Evolutionary conservation across 495 filamentous ascomycete species (phyloP).

Genomic region (Polyplosphaeria fusca): DNA sequence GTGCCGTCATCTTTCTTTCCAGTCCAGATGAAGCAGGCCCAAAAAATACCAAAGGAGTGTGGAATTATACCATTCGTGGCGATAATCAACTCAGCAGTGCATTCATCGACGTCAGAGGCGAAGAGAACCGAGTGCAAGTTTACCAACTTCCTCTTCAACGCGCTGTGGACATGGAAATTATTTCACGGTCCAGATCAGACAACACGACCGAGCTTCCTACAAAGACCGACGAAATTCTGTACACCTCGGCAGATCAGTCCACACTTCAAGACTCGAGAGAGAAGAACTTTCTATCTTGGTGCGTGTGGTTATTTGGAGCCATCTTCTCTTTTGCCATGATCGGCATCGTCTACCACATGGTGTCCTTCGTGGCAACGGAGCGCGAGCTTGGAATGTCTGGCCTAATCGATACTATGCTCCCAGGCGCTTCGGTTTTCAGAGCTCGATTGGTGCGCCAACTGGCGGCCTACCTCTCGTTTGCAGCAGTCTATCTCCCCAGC

Average conservation of each 20-base stretch:
- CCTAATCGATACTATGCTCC: slow-evolving; percentile 78
- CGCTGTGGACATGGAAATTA: slow-evolving; percentile 60
- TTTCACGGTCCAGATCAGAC: slow-evolving; percentile 23
- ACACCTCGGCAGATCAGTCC: slow-evolving; percentile 61
- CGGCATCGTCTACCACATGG: slow-evolving; percentile 62
- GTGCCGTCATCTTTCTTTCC: slow-evolving; percentile 67
- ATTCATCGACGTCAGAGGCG: slow-evolving; percentile 53
- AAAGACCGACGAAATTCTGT: slow-evolving; percentile 58
- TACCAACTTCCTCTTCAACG: slow-evolving; percentile 71
- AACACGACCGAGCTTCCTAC: slow-evolving; percentile 41
- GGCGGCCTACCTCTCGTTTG: slow-evolving; percentile 67
- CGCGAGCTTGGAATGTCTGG: slow-evolving; percentile 75
- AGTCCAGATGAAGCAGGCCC: slow-evolving; percentile 58
- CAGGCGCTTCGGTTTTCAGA: slow-evolving; percentile 58
- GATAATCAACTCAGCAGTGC: slow-evolving; percentile 54
- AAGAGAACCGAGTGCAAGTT: slow-evolving; percentile 61
- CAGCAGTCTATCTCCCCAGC: slow-evolving; percentile 61
- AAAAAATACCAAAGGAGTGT: slow-evolving; percentile 43
- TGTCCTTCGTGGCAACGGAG: slow-evolving; percentile 70
- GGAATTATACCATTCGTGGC: slow-evolving; percentile 75
- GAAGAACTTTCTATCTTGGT: slow-evolving; percentile 51
- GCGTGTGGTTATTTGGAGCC: slow-evolving; percentile 62
- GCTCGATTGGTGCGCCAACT: slow-evolving; percentile 64
- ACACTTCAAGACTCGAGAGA: slow-evolving; percentile 46
- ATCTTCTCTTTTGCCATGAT: slow-evolving; percentile 47